Base-by-base conservation (phyloP, 2,329 filamentous ascomycete genomes). In the Davidsoniella australis region DNA sequence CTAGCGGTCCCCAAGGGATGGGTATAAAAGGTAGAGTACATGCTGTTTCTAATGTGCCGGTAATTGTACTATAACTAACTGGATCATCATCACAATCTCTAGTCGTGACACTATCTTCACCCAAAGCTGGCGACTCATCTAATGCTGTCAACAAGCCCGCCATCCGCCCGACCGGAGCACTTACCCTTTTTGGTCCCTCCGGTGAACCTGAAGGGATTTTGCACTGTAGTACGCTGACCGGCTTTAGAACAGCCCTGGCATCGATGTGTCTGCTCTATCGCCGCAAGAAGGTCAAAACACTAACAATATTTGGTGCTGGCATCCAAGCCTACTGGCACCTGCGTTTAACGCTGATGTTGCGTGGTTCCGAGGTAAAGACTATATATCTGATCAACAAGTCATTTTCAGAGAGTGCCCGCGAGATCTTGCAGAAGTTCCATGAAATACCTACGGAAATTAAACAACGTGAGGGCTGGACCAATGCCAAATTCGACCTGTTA, bases 321-420 rank as follows among this genome's bases (percentile, higher is more conserved):
- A 78, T 82, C 57, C 88, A 95, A 66, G 89, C 89, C 10, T 94
- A 89, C 67, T 96, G 88, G 88, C 89, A 95, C 61, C 77, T 94
- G 41, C 80, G 87, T 1, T 73, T 96, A 4, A 81, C 88, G 0
- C 71, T 96, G 9, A 71, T 89, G 55, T 71, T 91, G 45, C 81
- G 73, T 18, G 76, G 76, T 1, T 49, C 66, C 42, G 84, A 85
- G 17, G 80, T 94, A 57, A 79, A 80, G 57, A 76, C 82, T 52
- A 74, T 95, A 44, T 81, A 89, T 64, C 80, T 95, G 58, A 80
- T 94, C 60, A 93, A 88, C 59, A 79, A 84, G 33, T 69, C 71
- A 48, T 85, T 84, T 59, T 72, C 69, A 48, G 71, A 77, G 7
- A 71, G 68, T 41, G 76, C 75, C 1, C 66, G 69, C 12, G 59